A percentile compares a stretch with the other conserved stretches of the same genome.
Evolutionary conservation across 73 alveolate genomes (phyloP).

Genomic region (Blepharisma stoltei): DNA sequence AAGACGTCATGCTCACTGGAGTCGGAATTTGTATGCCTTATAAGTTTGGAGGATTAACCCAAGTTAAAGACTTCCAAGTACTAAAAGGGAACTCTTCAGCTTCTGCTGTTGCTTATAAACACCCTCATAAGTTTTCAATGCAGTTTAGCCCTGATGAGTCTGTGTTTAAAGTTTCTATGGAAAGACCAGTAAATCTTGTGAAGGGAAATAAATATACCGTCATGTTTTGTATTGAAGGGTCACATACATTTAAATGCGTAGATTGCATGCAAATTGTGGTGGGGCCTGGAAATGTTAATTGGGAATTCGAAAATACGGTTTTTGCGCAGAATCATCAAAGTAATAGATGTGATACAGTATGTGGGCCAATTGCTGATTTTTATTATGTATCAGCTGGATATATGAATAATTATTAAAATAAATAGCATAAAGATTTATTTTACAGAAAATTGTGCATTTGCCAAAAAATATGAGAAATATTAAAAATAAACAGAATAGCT

Average conservation of each 20-base stretch:
- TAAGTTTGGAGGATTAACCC: slow-evolving; percentile 5
- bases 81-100: not conserved
- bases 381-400: too few relatives aligned
- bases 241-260: slow-evolving; percentile 25
- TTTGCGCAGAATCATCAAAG: slow-evolving; percentile 27
- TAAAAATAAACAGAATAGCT: too few relatives aligned
- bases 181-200: not conserved
- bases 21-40: slow-evolving; percentile 27
- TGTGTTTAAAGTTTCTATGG: not conserved
- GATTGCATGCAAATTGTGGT: not conserved
- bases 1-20: slow-evolving; percentile 13
- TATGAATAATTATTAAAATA: too few relatives aligned
- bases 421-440: too few relatives aligned
- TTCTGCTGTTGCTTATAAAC: slow-evolving; percentile 6
- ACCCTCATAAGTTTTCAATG: slow-evolving; percentile 16
- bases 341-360: slow-evolving; percentile 18
- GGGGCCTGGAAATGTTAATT: not conserved
- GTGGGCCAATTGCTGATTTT: slow-evolving; percentile 30
- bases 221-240: slow-evolving; percentile 14
- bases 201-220: slow-evolving; percentile 10
- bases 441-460: too few relatives aligned
- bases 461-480: too few relatives aligned
- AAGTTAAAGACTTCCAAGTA: slow-evolving; percentile 15
- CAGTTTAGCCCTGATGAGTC: not conserved
- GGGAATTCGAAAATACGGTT: not conserved